phyloP scores from a whole-genome alignment of 208 protist genomes.

The Acanthamoeba pearcei region DNA sequence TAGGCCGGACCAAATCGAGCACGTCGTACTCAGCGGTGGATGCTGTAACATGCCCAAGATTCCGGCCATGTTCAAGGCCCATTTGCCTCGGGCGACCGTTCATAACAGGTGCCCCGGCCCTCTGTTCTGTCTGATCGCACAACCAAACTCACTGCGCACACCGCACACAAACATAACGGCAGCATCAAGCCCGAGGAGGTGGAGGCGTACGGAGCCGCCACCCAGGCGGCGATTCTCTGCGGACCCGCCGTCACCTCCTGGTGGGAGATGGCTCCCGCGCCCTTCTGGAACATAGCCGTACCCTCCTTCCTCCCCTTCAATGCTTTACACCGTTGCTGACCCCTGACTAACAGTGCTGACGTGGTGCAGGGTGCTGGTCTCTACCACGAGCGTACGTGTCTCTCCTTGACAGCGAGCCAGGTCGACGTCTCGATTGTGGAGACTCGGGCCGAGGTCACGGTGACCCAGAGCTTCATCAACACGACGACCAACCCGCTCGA shows the following conservation, averaged over 20 bases:
- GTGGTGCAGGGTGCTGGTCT: constrained; percentile 35
- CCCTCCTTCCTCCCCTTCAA: no score
- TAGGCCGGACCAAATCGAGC: neutral
- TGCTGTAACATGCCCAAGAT: constrained; percentile 9
- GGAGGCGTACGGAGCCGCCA: neutral
- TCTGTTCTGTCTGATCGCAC: no score
- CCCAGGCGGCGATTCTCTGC: neutral
- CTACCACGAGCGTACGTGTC: neutral
- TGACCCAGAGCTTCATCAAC: neutral
- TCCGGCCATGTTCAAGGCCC: neutral
- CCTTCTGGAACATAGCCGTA: constrained; percentile 1
- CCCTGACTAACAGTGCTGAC: no score
- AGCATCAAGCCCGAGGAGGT: constrained; percentile 3
- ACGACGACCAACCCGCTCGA: neutral
- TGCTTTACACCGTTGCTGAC: no score
- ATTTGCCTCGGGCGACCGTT: neutral
- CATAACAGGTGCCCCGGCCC: neutral
- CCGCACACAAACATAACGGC: no score
- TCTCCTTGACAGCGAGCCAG: neutral
- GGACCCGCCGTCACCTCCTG: neutral
- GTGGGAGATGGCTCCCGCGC: neutral
- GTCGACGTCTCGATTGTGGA: constrained; percentile 9
- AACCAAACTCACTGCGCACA: no score
- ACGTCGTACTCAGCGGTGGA: constrained; percentile 11
- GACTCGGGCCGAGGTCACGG: neutral